A percentile compares a stretch with the other conserved stretches of the same genome.
Conservation (phyloP, 257 asterid genomes). For the Linaria vulgaris region DNA sequence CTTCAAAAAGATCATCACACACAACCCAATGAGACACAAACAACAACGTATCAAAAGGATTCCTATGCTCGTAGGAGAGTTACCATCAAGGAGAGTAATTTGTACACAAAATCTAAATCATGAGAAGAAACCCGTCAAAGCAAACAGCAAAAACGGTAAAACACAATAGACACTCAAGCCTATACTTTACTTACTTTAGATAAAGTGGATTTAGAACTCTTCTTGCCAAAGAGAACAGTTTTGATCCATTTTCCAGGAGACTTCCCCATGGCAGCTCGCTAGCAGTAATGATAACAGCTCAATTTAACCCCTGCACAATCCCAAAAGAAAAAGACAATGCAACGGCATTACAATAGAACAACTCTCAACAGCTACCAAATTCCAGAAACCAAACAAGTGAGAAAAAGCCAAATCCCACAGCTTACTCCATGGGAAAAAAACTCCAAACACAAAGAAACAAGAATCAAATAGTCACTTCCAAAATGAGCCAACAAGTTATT, state of each 20-base stretch:
- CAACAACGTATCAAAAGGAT: conserved; percentile 2
- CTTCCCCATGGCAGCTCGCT: conserved; percentile 68
- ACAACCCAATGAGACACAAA: neutral
- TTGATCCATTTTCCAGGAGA: conserved; percentile 98
- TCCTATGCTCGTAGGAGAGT: neutral
- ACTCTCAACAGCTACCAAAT: neutral
- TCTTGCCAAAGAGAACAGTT: conserved; percentile 90
- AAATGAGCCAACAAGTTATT: conserved; percentile 16
- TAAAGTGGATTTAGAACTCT: conserved; percentile 61
- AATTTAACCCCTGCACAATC: conserved; percentile 41
- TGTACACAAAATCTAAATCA: neutral
- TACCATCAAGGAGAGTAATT: neutral
- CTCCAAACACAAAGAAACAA: too few relatives aligned
- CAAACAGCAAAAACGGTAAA: neutral
- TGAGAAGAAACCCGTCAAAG: neutral
- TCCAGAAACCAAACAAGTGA: conserved; percentile 12
- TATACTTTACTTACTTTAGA: conserved; percentile 58
- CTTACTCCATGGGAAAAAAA: neutral
- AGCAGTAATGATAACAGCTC: conserved; percentile 30
- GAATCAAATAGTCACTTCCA: neutral
- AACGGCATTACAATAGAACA: neutral
- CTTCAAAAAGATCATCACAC: neutral
- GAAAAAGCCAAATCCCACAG: neutral
- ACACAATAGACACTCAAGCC: conserved; percentile 9
- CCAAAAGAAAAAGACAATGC: conserved; percentile 5